phyloP scores from a whole-genome alignment of 2,329 filamentous ascomycete genomes.

The Aspergillus spinulosporus region DNA sequence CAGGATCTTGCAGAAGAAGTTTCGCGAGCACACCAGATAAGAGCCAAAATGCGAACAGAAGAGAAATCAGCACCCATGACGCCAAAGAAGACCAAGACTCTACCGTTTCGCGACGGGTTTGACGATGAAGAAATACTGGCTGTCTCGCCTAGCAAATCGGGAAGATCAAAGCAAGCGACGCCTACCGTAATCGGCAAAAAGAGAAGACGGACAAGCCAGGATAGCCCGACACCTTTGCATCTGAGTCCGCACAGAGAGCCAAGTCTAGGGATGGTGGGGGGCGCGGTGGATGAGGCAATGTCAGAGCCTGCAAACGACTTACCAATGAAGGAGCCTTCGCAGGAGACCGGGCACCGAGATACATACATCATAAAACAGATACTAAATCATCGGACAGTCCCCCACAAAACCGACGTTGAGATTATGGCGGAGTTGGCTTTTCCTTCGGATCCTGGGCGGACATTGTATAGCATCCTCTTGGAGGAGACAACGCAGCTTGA shows the following conservation, averaged over 20 bases:
- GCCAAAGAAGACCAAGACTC: constrained; percentile 51
- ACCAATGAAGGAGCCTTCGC: constrained; percentile 27
- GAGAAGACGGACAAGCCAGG: constrained; percentile 54
- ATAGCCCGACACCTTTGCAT: constrained; percentile 54
- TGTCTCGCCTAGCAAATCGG: constrained; percentile 56
- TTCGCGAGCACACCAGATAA: constrained; percentile 47
- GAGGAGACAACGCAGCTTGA: constrained; percentile 50
- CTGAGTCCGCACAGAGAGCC: constrained; percentile 34
- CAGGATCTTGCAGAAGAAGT: constrained; percentile 60
- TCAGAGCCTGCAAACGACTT: constrained; percentile 24
- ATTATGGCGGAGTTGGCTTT: constrained; percentile 54
- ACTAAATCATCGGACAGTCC: constrained; percentile 55
- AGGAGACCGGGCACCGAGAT: constrained; percentile 27
- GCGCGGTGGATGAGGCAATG: constrained; percentile 24
- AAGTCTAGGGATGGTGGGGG: constrained; percentile 30
- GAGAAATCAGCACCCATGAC: constrained; percentile 48
- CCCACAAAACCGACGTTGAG: constrained; percentile 55
- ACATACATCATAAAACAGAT: constrained; percentile 54
- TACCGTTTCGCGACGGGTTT: constrained; percentile 62
- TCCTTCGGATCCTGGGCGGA: constrained; percentile 51
- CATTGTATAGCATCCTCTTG: constrained; percentile 56
- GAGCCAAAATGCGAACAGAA: constrained; percentile 36
- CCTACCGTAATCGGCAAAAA: constrained; percentile 60
- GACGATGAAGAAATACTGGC: constrained; percentile 61
- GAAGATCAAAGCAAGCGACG: constrained; percentile 53